Percentiles rank a stretch among this genome's conserved stretches.
phyloP scores from a whole-genome alignment of 1,139 yeast genomes.

The Candida sojae region DNA sequence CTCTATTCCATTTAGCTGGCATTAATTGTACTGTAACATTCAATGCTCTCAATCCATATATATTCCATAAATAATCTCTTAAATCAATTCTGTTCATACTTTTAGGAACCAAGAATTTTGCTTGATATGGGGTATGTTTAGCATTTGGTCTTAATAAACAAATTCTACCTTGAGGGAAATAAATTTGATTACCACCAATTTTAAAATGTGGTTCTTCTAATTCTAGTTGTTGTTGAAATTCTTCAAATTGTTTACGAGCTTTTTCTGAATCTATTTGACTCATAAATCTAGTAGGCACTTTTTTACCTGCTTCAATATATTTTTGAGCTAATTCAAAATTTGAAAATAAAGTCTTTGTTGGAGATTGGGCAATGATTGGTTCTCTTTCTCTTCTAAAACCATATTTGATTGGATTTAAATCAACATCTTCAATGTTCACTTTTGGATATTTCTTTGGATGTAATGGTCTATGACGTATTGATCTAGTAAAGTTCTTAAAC shows the following conservation, averaged over 20 bases:
- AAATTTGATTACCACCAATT: slow-evolving; percentile 71
- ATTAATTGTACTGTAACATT: slow-evolving; percentile 83
- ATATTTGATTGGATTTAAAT: slow-evolving; percentile 36
- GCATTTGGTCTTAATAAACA: slow-evolving; percentile 85
- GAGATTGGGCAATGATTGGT: slow-evolving; percentile 44
- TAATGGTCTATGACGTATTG: slow-evolving; percentile 36
- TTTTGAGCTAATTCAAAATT: slow-evolving; percentile 34
- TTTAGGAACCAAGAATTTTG: slow-evolving; percentile 89
- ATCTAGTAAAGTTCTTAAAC: slow-evolving; percentile 17
- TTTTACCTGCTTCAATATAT: slow-evolving; percentile 42
- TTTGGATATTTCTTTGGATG: slow-evolving; percentile 39
- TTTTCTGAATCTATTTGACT: slow-evolving; percentile 25
- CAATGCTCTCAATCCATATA: slow-evolving; percentile 85
- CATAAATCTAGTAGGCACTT: slow-evolving; percentile 42
- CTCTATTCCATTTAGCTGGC: slow-evolving; percentile 69
- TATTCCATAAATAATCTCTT: slow-evolving; percentile 85
- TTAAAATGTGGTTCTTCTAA: slow-evolving; percentile 76
- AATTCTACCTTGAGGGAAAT: slow-evolving; percentile 82
- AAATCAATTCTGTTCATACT: slow-evolving; percentile 88
- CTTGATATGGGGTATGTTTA: slow-evolving; percentile 93
- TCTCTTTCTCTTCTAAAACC: slow-evolving; percentile 43
- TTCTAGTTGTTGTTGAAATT: slow-evolving; percentile 58
- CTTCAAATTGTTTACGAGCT: slow-evolving; percentile 40
- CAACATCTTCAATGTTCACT: slow-evolving; percentile 42
- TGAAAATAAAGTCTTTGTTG: slow-evolving; percentile 45